Base-by-base conservation (phyloP, 2,329 filamentous ascomycete genomes). In the Stachybotrys elegans region DNA sequence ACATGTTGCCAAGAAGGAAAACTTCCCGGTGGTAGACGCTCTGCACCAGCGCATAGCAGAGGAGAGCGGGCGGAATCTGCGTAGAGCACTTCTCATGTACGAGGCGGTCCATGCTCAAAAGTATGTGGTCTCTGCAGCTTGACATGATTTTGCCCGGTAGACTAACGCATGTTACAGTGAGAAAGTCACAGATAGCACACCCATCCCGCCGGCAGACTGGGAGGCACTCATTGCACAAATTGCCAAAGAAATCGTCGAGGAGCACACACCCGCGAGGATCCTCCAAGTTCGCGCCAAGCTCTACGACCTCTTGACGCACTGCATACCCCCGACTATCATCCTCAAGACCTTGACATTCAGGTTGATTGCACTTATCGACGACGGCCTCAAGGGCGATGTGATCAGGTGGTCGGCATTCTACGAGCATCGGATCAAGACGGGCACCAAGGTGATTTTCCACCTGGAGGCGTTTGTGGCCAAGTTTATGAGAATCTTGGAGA, bases 401-500 rank as follows among this genome's bases (percentile, higher is more conserved):
- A 86, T 98, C 53, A 88, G 86, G 60, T 98, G 93, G 93, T 88
- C 89, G 5, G 91, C 93, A 0, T 97, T 96, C 59, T 98, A 95
- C 65, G 94, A 98, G 67, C 93, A 98, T 65, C 80, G 93, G 48
- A 88, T 97, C 67, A 88, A 88, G 62, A 86, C 86, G 55, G 93
- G 93, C 42, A 90, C 79, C 47, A 98, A 98, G 75, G 87, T 95
- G 46, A 97, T 98, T 50, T 98, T 98, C 67, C 94, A 98, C 60
- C 72, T 98, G 4, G 94, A 98, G 68, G 93, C 93, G 4, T 98
- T 98, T 67, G 93, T 98, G 46, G 92, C 92, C 46, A 97, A 96
- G 71, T 95, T 97, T 63, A 97, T 98, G 92, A 81, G 92, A 55
- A 81, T 97, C 54, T 79, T 92, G 51, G 93, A 98, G 72, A 92